phyloP scores from a whole-genome alignment of 495 filamentous ascomycete genomes.

The Tuber magnatum region DNA sequence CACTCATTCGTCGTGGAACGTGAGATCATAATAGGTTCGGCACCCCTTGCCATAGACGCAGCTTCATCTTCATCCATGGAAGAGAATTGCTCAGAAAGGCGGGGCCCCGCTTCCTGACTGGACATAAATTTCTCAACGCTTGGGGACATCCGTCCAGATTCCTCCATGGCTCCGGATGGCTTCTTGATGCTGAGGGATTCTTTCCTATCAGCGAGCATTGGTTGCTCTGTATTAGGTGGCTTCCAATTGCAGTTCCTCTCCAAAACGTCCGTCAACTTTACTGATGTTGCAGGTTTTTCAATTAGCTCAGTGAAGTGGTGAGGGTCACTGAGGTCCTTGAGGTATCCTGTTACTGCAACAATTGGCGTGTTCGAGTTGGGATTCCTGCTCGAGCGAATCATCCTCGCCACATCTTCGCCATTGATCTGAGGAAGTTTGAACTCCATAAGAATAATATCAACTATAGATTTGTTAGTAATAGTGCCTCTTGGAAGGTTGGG shows the following conservation, averaged over 20 bases:
- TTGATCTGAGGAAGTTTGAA: conserved; percentile 90
- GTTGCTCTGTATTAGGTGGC: conserved; percentile 52
- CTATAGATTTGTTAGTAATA: conserved; percentile 40
- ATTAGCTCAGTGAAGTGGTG: conserved; percentile 93
- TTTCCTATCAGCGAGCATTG: conserved; percentile 27
- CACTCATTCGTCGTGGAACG: conserved; percentile 36
- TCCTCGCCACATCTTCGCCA: conserved; percentile 87
- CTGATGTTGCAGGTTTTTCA: conserved; percentile 87
- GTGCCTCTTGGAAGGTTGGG: background rate
- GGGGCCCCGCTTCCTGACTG: conserved; percentile 23
- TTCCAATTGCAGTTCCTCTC: conserved; percentile 89
- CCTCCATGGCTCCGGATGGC: conserved; percentile 31
- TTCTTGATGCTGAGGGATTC: conserved; percentile 26
- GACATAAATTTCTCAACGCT: conserved; percentile 37
- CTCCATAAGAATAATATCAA: conserved; percentile 98
- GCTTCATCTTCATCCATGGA: conserved; percentile 38
- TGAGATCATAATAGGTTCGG: conserved; percentile 28
- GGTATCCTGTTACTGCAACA: conserved; percentile 92
- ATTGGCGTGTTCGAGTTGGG: conserved; percentile 91
- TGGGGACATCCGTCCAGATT: conserved; percentile 33
- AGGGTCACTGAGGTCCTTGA: conserved; percentile 87
- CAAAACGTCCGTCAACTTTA: conserved; percentile 78
- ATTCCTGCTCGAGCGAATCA: conserved; percentile 94
- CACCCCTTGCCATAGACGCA: conserved; percentile 21
- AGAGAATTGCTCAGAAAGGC: conserved; percentile 32